Evolutionary conservation across 202 grass and related monocot genomes (phyloP), one percentile per base, ranked within the genome.

Genomic region (Panicum hallii): DNA sequence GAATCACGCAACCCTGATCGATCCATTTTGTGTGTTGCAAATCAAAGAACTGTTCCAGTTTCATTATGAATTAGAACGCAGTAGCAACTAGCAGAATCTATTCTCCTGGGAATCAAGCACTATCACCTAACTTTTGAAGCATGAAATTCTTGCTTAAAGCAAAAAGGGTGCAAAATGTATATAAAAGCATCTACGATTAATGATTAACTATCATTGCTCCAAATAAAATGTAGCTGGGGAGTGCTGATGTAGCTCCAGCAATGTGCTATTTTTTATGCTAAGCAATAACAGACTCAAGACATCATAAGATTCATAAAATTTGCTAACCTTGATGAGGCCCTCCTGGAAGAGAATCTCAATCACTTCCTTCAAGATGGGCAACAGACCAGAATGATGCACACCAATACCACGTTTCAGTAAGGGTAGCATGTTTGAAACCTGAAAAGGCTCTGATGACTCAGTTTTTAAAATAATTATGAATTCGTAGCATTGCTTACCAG

Each of bases 301-400:
- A 34, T 6, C 5, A 64, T 17, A 26, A 34, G 20, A 76, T 45
- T 23, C 28, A 11, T 64, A 76, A 54, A 20, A 70, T 36, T n/a
- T 52, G 44, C 60, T 67, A 86, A 99, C 96, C 96, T 99, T 99
- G 74, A 99, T 95, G 54, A 94, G 89, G 28, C 96, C 96, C 83
- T 99, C 96, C 86, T 99, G 96, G 79, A 99, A 99, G 60, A 99
- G 90, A 89, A 99, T 94, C 88, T 99, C 96, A 81, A 99, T 95
- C 38, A 99, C 96, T 95, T 99, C 96, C 85, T 99, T 99, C 36
- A 99, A 76, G 78, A 99, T 99, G 30, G 96, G 96, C 63, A 99
- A 85, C 56, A 99, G 76, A 75, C 96, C 96, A 88, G 93, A 95
- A 92, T 99, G 93, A 82, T 99, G 96, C 1, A 99, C 91, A 5